Conservation (phyloP, 2,329 filamentous ascomycete species). For the Cylindrodendrum hubeiense region DNA sequence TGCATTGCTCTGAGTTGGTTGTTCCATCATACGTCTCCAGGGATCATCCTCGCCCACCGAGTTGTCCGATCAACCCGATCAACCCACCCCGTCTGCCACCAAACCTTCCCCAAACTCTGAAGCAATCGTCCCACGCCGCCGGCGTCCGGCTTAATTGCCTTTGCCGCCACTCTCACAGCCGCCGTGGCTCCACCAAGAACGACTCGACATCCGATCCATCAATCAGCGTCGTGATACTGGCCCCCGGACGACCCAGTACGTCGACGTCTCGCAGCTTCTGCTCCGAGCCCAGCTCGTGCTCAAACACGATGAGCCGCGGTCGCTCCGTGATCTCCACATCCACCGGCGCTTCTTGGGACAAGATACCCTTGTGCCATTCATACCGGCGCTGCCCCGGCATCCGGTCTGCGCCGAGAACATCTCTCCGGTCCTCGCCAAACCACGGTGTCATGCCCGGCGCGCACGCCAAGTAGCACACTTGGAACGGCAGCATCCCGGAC, state of each 20-base stretch:
- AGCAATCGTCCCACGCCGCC: background rate
- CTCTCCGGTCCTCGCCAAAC: constrained; percentile 43
- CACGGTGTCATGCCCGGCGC: constrained; percentile 36
- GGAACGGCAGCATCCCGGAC: constrained; percentile 42
- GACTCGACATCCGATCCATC: constrained; percentile 11
- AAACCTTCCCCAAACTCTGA: background rate
- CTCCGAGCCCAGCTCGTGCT: constrained; percentile 25
- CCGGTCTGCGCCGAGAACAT: constrained; percentile 43
- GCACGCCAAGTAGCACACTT: constrained; percentile 41
- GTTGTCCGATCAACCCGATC: constrained; percentile 21
- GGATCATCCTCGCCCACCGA: constrained; percentile 16
- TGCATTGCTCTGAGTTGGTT: constrained; percentile 12
- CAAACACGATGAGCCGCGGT: constrained; percentile 30
- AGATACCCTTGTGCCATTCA: constrained; percentile 34
- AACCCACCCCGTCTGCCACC: background rate
- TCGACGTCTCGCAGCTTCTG: constrained; percentile 33
- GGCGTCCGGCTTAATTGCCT: background rate
- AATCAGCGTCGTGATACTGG: constrained; percentile 32
- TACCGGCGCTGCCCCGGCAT: constrained; percentile 43
- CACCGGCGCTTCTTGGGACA: constrained; percentile 12
- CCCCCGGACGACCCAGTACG: constrained; percentile 20
- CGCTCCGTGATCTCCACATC: constrained; percentile 16
- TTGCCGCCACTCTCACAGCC: background rate
- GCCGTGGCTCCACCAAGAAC: constrained; percentile 27
- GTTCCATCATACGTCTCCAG: constrained; percentile 14